Conservation (phyloP, 1,139 yeast genomes). For the Sugiyamaella xylanicola region DNA sequence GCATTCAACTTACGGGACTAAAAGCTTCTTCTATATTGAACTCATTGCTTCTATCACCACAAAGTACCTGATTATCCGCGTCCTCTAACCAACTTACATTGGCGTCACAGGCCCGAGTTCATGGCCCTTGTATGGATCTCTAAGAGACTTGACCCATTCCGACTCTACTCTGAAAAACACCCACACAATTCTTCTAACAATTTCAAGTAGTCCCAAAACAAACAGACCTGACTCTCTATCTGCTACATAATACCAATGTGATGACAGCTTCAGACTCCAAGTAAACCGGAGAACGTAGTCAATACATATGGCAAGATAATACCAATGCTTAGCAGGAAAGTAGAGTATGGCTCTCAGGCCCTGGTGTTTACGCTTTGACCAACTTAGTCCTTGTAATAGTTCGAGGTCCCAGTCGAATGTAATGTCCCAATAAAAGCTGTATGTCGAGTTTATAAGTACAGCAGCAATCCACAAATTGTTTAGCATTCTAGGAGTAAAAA, state of each 20-base stretch:
- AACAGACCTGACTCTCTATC: constrained; percentile 64
- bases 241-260: constrained; percentile 38
- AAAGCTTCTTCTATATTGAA: too few species aligned
- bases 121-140: constrained; percentile 20
- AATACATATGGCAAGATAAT: constrained; percentile 56
- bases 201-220: constrained; percentile 67
- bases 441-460: constrained; percentile 66
- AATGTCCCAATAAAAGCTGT: constrained; percentile 86
- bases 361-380: constrained; percentile 26
- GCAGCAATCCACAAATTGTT: constrained; percentile 53
- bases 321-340: constrained; percentile 44
- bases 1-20: too few species aligned
- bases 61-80: too few species aligned
- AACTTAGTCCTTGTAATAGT: constrained; percentile 34
- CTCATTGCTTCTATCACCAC: too few species aligned
- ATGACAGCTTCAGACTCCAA: constrained; percentile 63
- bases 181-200: constrained; percentile 88
- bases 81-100: too few species aligned
- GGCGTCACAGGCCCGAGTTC: constrained; percentile 11
- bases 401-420: constrained; percentile 84
- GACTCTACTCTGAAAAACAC: constrained; percentile 79
- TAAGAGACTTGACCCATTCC: constrained; percentile 50
- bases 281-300: constrained; percentile 71
- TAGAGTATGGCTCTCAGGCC: constrained; percentile 40
- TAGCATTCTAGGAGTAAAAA: constrained; percentile 29